A percentile compares a stretch with the other conserved stretches of the same genome.
Evolutionary conservation across 768 basidiomycete genomes (phyloP).

Genomic region (Rhodotorula sphaerocarpa): DNA sequence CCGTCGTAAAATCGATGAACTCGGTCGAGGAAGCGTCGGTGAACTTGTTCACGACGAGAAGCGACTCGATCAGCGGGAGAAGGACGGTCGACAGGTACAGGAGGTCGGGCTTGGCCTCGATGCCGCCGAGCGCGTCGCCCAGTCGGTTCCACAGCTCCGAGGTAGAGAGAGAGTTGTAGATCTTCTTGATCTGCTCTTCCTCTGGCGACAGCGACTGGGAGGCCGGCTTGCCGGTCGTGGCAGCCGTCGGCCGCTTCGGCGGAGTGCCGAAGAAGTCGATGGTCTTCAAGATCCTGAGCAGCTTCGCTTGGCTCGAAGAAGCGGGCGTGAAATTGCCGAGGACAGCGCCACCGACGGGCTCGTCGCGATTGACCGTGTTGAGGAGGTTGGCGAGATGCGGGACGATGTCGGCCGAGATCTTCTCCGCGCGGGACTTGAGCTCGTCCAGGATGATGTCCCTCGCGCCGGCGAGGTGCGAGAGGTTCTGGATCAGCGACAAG

Average conservation of each 20-base stretch:
- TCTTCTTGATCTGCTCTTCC: conserved; percentile 55
- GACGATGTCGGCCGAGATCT: conserved; percentile 68
- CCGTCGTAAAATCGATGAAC: conserved; percentile 33
- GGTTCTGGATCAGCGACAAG: conserved; percentile 79
- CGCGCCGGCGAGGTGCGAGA: conserved; percentile 78
- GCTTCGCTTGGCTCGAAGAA: conserved; percentile 91
- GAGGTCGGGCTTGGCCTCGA: conserved; percentile 69
- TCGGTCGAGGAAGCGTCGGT: conserved; percentile 33
- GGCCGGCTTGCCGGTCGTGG: not conserved
- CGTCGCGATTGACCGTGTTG: conserved; percentile 51
- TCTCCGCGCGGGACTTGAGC: conserved; percentile 73
- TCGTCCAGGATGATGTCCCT: conserved; percentile 84
- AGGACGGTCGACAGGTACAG: conserved; percentile 87
- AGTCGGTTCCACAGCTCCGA: conserved; percentile 78
- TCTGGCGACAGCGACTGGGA: conserved; percentile 19
- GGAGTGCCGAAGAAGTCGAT: conserved; percentile 56
- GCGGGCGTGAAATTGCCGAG: conserved; percentile 87
- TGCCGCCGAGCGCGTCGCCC: conserved; percentile 74
- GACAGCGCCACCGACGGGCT: conserved; percentile 16
- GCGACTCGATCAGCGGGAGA: conserved; percentile 83
- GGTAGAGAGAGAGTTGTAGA: conserved; percentile 88
- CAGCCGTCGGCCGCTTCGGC: conserved; percentile 14
- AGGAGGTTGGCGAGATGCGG: conserved; percentile 70
- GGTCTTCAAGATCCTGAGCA: conserved; percentile 88
- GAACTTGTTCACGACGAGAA: conserved; percentile 44